Base-by-base conservation (phyloP, 2,329 filamentous ascomycete species). In the Sclerotinia nivalis region DNA sequence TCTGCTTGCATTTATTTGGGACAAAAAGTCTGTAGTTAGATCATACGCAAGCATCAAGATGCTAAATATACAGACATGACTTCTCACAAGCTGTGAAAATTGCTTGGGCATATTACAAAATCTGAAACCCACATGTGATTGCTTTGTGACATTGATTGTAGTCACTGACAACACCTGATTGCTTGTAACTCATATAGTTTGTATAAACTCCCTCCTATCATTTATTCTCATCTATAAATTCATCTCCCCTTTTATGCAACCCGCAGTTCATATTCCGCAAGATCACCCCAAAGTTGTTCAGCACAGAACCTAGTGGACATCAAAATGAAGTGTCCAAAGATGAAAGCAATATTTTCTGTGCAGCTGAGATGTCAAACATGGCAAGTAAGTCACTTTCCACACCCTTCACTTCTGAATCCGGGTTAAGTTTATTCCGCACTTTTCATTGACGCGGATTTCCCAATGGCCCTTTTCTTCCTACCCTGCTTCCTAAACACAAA, bases 241-340 rank as follows among this genome's bases (percentile, higher is more conserved):
- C 15, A 49, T 18, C 43, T 34, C 28, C 12, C 12, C 25, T 8
- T 45, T 13, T 34, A 12, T 9, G 18, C 10, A 61, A 13, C 4
- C 1, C 9, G 2, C 2, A 8, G 1, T 28, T 9, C 15, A 20
- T 6, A 45, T 10, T 15, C 13, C n/a, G 0, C 37, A 12, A 12
- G 5, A 13, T 12, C 2, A 43, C 28, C 15, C 22, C 28, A 22
- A 13, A 13, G 2, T 34, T 50, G 2, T 22, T 22, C 18, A 56
- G 9, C 10, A 37, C 12, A 31, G 31, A 2, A 25, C 12, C n/a
- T 22, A 43, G 12, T 5, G 3, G n/a, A 2, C 2, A 10, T 43
- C 22, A 59, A 20, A 9, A 59, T 20, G 56, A 59, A 25, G 2
- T 40, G 10, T 25, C 3, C 20, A 2, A 40, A 18, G 1, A 15